phyloP scores from a whole-genome alignment of 2,329 filamentous ascomycete species.

The Esteya vermicola region DNA sequence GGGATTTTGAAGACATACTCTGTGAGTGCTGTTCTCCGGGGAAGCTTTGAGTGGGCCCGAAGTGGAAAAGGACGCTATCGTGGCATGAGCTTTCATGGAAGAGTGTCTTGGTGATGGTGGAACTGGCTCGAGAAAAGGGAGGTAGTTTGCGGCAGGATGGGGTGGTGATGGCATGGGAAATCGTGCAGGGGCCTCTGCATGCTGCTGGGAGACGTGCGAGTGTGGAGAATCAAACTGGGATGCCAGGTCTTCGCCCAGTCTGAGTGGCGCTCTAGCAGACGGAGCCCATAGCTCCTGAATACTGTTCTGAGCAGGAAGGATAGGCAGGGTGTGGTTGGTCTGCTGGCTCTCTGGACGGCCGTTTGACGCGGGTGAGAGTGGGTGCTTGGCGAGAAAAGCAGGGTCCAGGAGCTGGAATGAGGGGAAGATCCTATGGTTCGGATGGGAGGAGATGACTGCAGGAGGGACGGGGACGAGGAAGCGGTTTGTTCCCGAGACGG shows the following conservation, averaged over 20 bases:
- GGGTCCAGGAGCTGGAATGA: background rate
- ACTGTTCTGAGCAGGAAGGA: too few species aligned
- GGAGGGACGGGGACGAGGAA: background rate
- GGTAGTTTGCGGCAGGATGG: constrained; percentile 1
- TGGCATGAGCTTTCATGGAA: background rate
- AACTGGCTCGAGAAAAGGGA: constrained; percentile 1
- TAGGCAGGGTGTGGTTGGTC: too few species aligned
- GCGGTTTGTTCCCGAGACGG: too few species aligned
- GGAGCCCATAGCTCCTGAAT: too few species aligned
- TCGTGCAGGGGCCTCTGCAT: background rate
- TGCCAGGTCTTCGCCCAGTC: too few species aligned
- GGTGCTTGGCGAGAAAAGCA: background rate
- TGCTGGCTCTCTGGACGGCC: too few species aligned
- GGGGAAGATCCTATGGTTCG: background rate
- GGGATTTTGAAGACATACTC: too few species aligned
- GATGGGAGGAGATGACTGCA: background rate
- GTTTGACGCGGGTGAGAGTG: background rate
- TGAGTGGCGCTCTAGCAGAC: too few species aligned
- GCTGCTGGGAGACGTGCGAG: background rate
- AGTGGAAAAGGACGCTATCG: background rate
- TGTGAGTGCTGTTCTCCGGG: too few species aligned
- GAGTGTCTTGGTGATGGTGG: background rate
- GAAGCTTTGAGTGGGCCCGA: too few species aligned
- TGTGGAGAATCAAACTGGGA: too few species aligned
- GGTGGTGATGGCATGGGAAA: background rate